These are phyloP conservation scores for Marchantia polymorpha DNA, from an alignment of 225 moss, liverwort and hornwort genomes.

Conservation along the genomic window DNA sequence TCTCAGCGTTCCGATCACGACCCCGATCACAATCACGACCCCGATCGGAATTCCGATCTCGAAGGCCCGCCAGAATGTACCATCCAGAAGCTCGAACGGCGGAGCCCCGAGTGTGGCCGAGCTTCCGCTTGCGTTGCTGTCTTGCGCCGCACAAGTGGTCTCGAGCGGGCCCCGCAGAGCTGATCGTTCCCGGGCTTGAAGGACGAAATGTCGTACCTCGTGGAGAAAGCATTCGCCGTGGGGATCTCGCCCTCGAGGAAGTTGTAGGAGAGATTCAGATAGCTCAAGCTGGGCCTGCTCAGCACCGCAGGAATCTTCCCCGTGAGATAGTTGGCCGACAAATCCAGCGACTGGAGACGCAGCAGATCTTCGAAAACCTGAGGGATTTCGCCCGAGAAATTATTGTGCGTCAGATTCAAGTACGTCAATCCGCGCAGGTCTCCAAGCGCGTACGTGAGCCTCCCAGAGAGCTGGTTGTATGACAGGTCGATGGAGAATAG, in stretches of 20 bases:
- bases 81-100: neutral
- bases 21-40: neutral
- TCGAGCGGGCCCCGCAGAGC: neutral
- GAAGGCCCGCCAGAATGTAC: neutral
- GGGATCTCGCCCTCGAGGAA: neutral
- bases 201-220: neutral
- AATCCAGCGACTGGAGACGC: neutral
- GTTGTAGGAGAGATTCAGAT: slow-evolving; percentile 4
- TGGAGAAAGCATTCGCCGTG: neutral
- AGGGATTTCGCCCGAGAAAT: neutral
- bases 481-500: neutral
- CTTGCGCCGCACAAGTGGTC: neutral
- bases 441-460: neutral
- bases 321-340: neutral
- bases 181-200: neutral
- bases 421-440: neutral
- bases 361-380: neutral
- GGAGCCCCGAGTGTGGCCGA: neutral
- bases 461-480: neutral
- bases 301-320: neutral
- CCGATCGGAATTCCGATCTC: neutral
- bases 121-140: neutral
- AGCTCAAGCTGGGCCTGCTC: neutral
- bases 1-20: neutral
- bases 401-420: neutral